Evolutionary conservation across 2,329 filamentous ascomycete genomes (phyloP).

Genomic region (Claviceps citrina): DNA sequence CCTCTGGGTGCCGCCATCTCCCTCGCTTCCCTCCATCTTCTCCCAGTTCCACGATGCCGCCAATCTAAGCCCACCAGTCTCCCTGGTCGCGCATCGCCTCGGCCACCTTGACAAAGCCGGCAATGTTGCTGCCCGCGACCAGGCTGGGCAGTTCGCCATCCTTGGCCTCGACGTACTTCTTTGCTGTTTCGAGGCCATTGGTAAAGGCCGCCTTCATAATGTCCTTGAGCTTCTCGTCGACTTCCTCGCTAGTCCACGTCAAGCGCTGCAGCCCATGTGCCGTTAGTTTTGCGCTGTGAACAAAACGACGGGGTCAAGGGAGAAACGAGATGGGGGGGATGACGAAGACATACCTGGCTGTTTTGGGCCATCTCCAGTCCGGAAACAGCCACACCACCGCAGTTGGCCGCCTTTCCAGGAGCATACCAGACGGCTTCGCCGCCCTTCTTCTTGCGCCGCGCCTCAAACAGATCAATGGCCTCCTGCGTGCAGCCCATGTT

Average conservation of each 20-base stretch:
- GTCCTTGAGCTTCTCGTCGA: constrained; percentile 74
- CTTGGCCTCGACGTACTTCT: constrained; percentile 65
- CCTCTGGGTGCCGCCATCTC: no score
- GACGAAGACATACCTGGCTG: constrained; percentile 31
- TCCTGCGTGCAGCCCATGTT: constrained; percentile 99
- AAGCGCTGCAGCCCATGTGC: constrained; percentile 39
- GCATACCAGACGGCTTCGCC: constrained; percentile 76
- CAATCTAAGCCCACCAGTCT: constrained; percentile 65
- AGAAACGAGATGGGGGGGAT: no score
- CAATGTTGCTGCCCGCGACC: constrained; percentile 91
- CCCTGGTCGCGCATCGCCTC: constrained; percentile 92
- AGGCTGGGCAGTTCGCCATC: constrained; percentile 80
- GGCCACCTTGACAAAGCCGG: constrained; percentile 92
- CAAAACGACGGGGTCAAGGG: no score
- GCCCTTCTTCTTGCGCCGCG: constrained; percentile 54
- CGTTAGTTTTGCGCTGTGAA: background rate
- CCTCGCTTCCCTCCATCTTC: no score
- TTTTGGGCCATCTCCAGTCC: constrained; percentile 99
- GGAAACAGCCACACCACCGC: constrained; percentile 90
- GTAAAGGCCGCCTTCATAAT: constrained; percentile 95
- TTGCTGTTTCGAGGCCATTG: constrained; percentile 75
- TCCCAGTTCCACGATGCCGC: no score
- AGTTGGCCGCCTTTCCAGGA: constrained; percentile 93
- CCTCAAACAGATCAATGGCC: constrained; percentile 87
- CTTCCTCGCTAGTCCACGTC: constrained; percentile 75